phyloP scores from a whole-genome alignment of 305 asterid species.

The Solanum hybrid region DNA sequence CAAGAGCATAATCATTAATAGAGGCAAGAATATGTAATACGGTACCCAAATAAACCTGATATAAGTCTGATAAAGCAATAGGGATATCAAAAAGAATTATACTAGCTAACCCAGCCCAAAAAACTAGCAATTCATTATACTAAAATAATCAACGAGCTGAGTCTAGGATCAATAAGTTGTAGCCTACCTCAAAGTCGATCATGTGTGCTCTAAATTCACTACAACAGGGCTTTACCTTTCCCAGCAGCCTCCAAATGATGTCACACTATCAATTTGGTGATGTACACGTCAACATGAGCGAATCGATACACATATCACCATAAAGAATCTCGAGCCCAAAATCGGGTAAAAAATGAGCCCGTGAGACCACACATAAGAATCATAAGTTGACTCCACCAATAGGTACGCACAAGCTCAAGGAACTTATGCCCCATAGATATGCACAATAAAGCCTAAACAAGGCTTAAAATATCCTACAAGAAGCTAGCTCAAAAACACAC shows the following conservation, averaged over 20 bases:
- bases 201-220: background rate
- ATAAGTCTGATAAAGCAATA: background rate
- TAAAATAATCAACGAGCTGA: background rate
- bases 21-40: background rate
- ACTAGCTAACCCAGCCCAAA: background rate
- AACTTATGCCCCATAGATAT: background rate
- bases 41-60: no score
- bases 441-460: background rate
- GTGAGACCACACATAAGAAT: background rate
- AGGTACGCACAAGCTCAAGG: background rate
- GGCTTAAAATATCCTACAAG: background rate
- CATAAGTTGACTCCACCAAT: background rate
- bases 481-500: background rate
- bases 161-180: background rate
- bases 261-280: background rate
- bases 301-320: background rate
- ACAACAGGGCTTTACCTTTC: background rate
- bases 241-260: background rate
- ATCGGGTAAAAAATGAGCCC: background rate
- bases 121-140: background rate
- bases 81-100: background rate
- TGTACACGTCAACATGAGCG: background rate
- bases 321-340: background rate
- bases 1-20: no score
- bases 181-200: background rate